Conservation (phyloP, 78 protist species). For the Emiliania huxleyi region DNA sequence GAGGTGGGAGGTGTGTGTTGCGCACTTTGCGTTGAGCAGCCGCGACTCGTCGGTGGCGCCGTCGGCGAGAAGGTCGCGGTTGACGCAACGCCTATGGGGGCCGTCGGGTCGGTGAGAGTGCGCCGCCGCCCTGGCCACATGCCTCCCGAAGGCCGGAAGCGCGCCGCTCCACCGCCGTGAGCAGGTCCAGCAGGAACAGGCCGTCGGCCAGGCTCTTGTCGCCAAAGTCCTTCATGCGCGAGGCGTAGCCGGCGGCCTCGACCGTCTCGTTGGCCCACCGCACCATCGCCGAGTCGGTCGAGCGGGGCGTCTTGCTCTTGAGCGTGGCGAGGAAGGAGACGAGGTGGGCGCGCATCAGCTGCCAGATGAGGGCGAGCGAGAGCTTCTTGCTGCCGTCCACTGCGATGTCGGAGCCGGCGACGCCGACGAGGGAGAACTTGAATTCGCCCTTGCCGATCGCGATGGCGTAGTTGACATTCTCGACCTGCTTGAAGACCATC, state of each 20-base stretch:
- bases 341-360: slow-evolving; percentile 75
- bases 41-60: not conserved
- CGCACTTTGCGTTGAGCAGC: not conserved
- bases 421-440: slow-evolving; percentile 71
- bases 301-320: slow-evolving; percentile 54
- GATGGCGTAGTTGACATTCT: slow-evolving; percentile 84
- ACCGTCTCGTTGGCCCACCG: slow-evolving; percentile 37
- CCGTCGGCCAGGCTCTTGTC: slow-evolving; percentile 58
- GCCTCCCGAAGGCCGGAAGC: slow-evolving; percentile 57
- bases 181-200: slow-evolving; percentile 74
- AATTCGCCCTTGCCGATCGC: slow-evolving; percentile 53
- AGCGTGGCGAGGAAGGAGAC: slow-evolving; percentile 14
- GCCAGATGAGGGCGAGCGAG: slow-evolving; percentile 85
- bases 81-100: too few species aligned
- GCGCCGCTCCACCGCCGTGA: slow-evolving; percentile 76
- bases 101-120: too few species aligned
- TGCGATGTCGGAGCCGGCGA: slow-evolving; percentile 82
- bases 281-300: slow-evolving; percentile 70
- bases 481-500: slow-evolving; percentile 68
- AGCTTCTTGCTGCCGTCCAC: slow-evolving; percentile 78
- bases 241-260: not conserved
- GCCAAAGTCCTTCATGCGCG: slow-evolving; percentile 54
- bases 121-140: too few species aligned
- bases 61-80: slow-evolving; percentile 58
- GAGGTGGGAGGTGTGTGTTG: too few species aligned